phyloP scores from a whole-genome alignment of 805 yeast genomes.

The Gaillardinia entomophila region DNA sequence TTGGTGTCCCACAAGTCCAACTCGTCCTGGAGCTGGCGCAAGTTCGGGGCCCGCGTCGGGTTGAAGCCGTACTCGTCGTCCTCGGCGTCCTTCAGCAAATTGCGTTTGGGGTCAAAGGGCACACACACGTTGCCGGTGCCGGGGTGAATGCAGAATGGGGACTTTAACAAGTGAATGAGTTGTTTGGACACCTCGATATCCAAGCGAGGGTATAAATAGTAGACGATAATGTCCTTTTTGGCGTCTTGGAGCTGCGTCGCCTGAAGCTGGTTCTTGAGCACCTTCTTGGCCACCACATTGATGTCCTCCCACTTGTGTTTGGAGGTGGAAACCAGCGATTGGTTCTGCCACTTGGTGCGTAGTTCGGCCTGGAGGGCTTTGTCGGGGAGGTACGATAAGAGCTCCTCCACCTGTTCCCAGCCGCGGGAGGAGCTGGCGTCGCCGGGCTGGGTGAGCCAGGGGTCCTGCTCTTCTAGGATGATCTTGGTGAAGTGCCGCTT shows the following conservation, averaged over 20 bases:
- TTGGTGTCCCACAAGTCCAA: slow-evolving; percentile 46
- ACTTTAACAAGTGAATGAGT: slow-evolving; percentile 84
- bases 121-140: slow-evolving; percentile 94
- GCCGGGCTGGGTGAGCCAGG: slow-evolving; percentile 50
- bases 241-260: slow-evolving; percentile 55
- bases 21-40: slow-evolving; percentile 59
- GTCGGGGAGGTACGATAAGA: slow-evolving; percentile 62
- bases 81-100: slow-evolving; percentile 23
- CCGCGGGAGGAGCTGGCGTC: slow-evolving; percentile 42
- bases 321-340: slow-evolving; percentile 28
- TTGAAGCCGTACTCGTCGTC: slow-evolving; percentile 54
- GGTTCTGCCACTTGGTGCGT: slow-evolving; percentile 49
- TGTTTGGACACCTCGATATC: slow-evolving; percentile 91
- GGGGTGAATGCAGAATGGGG: slow-evolving; percentile 97
- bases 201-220: slow-evolving; percentile 81
- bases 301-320: slow-evolving; percentile 79
- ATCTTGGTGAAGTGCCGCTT: slow-evolving; percentile 58
- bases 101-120: slow-evolving; percentile 56
- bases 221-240: slow-evolving; percentile 75
- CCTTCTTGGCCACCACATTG: slow-evolving; percentile 44
- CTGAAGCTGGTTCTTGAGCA: slow-evolving; percentile 40
- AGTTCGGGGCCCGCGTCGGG: slow-evolving; percentile 76
- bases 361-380: slow-evolving; percentile 48
- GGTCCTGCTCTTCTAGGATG: slow-evolving; percentile 78
- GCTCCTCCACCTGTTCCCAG: slow-evolving; percentile 43